Evolutionary conservation across 2,329 filamentous ascomycete species (phyloP).

Genomic region (Trichophyton rubrum): DNA sequence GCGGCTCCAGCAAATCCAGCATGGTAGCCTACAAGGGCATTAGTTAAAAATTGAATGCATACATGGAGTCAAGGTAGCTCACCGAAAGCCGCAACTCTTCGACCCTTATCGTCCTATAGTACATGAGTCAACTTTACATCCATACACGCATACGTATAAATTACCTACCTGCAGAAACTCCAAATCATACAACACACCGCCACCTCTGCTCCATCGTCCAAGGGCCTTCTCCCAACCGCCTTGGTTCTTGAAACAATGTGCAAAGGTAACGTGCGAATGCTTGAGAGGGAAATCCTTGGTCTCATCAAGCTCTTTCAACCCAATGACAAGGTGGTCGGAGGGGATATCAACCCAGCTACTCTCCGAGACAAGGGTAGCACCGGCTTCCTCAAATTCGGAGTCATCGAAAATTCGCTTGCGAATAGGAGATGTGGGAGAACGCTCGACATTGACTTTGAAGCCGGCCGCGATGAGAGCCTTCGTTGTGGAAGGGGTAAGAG

Average conservation of each 20-base stretch:
- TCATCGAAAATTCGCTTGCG: slow-evolving; percentile 28
- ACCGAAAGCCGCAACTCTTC: slow-evolving; percentile 15
- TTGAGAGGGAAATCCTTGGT: slow-evolving; percentile 14
- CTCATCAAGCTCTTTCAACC: slow-evolving; percentile 18
- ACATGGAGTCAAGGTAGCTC: not conserved
- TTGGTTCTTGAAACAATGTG: slow-evolving; percentile 18
- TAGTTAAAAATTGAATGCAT: not conserved
- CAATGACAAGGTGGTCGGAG: slow-evolving; percentile 15
- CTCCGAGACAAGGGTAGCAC: slow-evolving; percentile 28
- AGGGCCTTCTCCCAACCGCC: slow-evolving; percentile 16
- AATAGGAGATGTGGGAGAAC: slow-evolving; percentile 17
- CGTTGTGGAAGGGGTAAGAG: slow-evolving; percentile 24
- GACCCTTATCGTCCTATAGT: slow-evolving; percentile 13
- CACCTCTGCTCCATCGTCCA: slow-evolving; percentile 15
- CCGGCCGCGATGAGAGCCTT: slow-evolving; percentile 31
- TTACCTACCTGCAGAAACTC: slow-evolving; percentile 16
- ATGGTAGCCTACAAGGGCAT: slow-evolving; percentile 42
- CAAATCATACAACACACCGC: slow-evolving; percentile 16
- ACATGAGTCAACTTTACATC: not conserved
- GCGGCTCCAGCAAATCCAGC: slow-evolving; percentile 63
- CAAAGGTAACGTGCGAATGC: slow-evolving; percentile 18
- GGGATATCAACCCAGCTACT: slow-evolving; percentile 31
- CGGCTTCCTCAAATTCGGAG: slow-evolving; percentile 29
- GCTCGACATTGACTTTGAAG: slow-evolving; percentile 31
- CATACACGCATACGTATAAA: not conserved